A percentile compares a stretch with the other conserved stretches of the same genome.
phyloP scores from a whole-genome alignment of 2,329 filamentous ascomycete species.

The Knoxdaviesia proteae region DNA sequence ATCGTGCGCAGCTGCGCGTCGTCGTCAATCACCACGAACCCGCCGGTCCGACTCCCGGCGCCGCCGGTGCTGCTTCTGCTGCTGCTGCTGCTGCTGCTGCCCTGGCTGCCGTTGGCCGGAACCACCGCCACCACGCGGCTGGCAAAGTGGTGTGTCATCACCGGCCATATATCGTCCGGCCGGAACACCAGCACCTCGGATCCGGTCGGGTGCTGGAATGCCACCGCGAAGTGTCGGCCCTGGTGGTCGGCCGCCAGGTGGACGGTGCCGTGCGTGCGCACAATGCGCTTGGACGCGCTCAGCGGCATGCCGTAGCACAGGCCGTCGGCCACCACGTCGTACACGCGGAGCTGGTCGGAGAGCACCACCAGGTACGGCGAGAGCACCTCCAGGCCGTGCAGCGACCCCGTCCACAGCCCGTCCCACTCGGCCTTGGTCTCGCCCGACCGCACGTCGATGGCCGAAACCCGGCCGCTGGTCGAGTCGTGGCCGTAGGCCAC shows the following conservation, averaged over 20 bases:
- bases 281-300: conserved; percentile 22
- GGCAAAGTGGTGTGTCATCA: conserved; percentile 35
- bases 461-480: conserved; percentile 43
- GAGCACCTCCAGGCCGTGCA: conserved; percentile 50
- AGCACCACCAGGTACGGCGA: conserved; percentile 56
- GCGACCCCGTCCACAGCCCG: conserved; percentile 41
- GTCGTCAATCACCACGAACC: conserved; percentile 60
- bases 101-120: conserved; percentile 15
- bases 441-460: conserved; percentile 56
- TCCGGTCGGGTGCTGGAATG: conserved; percentile 24
- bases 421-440: conserved; percentile 44
- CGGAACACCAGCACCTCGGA: conserved; percentile 48
- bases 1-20: conserved; percentile 49
- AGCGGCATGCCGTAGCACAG: conserved; percentile 39
- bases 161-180: conserved; percentile 33
- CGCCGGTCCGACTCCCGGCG: conserved; percentile 32
- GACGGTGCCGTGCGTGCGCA: conserved; percentile 23
- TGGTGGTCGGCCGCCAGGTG: conserved; percentile 52
- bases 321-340: conserved; percentile 65
- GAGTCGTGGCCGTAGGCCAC: conserved; percentile 31
- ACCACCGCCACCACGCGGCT: conserved; percentile 45
- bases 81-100: too few species aligned
- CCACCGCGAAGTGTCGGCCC: conserved; percentile 45
- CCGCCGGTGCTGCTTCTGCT: not conserved
- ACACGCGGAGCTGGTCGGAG: conserved; percentile 54